Evolutionary conservation across 1,284 basidiomycete genomes (phyloP).

Genomic region (Acaromyces ingoldii): DNA sequence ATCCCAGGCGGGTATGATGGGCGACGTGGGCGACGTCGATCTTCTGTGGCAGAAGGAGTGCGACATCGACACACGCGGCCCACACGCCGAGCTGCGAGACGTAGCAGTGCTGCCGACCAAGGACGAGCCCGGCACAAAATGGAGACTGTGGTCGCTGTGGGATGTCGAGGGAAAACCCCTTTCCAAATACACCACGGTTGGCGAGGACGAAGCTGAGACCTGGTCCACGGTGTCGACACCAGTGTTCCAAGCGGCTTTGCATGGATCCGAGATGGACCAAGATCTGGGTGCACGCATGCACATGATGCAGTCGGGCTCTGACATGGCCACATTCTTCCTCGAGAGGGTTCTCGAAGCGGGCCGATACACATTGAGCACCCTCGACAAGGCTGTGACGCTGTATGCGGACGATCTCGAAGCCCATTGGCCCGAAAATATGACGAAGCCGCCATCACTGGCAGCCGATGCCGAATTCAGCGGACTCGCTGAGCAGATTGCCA

Average conservation of each 20-base stretch:
- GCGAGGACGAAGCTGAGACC: no score
- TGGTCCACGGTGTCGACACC: slow-evolving; percentile 17
- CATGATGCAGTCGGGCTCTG: slow-evolving; percentile 15
- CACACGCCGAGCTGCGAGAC: slow-evolving; percentile 42
- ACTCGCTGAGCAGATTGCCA: slow-evolving; percentile 27
- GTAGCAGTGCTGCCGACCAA: slow-evolving; percentile 23
- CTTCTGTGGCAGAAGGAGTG: slow-evolving; percentile 41
- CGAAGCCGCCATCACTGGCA: not conserved
- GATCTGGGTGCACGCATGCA: slow-evolving; percentile 22
- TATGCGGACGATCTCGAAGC: not conserved
- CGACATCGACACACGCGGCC: slow-evolving; percentile 27
- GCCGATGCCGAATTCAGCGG: no score
- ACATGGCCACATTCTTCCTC: slow-evolving; percentile 32
- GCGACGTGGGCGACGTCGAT: slow-evolving; percentile 34
- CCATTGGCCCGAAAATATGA: not conserved
- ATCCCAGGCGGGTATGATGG: not conserved
- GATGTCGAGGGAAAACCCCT: slow-evolving; percentile 34
- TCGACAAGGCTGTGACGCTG: slow-evolving; percentile 9
- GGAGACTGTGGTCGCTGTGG: slow-evolving; percentile 44
- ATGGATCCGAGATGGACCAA: slow-evolving; percentile 33
- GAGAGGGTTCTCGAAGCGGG: slow-evolving; percentile 37
- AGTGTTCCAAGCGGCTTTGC: slow-evolving; percentile 25
- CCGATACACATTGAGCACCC: slow-evolving; percentile 28
- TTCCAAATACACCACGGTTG: slow-evolving; percentile 24
- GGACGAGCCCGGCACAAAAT: slow-evolving; percentile 22